Conservation (phyloP, 352 stramenopile genomes). For the Globisporangium cylindrosporum region DNA sequence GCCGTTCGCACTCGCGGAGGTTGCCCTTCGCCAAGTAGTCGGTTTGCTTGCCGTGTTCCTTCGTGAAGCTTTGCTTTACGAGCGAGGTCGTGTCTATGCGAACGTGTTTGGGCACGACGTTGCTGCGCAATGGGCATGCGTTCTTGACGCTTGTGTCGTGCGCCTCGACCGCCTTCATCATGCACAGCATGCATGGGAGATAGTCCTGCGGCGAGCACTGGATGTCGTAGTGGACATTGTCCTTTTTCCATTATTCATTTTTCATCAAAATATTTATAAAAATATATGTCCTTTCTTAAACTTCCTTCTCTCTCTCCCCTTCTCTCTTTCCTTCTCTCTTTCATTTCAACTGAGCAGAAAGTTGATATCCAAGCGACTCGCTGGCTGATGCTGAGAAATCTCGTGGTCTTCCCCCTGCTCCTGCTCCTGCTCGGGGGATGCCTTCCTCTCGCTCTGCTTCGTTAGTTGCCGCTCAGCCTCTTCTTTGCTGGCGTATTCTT, state of each 20-base stretch:
- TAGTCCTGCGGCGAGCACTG: no score
- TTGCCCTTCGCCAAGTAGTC: no score
- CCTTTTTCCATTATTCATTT: neutral
- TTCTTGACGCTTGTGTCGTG: no score
- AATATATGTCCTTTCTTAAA: neutral
- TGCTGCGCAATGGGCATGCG: no score
- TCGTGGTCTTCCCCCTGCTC: neutral
- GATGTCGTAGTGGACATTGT: neutral
- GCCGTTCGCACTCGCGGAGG: no score
- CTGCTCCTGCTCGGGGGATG: neutral
- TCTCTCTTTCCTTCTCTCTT: neutral
- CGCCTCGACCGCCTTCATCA: no score
- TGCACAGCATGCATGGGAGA: no score
- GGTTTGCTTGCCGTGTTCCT: no score
- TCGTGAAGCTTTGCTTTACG: no score
- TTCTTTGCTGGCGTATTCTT: neutral
- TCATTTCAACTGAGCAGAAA: conserved; percentile 6
- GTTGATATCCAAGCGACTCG: conserved; percentile 1
- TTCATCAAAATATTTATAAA: neutral
- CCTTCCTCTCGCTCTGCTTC: neutral
- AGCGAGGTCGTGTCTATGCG: no score
- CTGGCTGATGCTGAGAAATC: neutral
- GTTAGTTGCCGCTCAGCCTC: neutral
- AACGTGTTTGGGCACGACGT: no score
- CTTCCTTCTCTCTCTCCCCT: neutral